Base-by-base conservation (phyloP, 805 yeast genomes). In the Clavispora vitiphila region DNA sequence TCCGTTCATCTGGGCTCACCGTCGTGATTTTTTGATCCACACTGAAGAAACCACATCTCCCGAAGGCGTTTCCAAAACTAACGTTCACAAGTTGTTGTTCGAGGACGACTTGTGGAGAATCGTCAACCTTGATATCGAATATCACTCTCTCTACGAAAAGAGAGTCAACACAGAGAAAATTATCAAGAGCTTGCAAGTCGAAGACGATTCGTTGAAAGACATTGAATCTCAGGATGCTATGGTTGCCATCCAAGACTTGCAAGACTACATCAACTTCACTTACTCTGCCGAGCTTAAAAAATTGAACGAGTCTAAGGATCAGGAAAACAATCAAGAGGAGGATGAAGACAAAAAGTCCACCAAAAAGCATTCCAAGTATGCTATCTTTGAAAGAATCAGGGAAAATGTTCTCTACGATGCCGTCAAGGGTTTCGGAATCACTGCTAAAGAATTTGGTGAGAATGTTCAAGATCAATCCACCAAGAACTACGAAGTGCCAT, bases 101-200 rank as follows among this genome's bases (percentile, higher is more conserved):
- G 95, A 85, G 64, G 90, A 87, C 63, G 97, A 90, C 59, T 69
- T 93, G 46, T 93, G 99, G 99, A 77, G 90, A 57, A 83, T 91
- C 49, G 81, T 88, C 11, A 85, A 80, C 48, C 72, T 89, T 40
- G 98, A 91, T 61, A 74, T 89, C 49, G 96, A 88, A 51, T 93
- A 80, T 61, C 96, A 89, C 60, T 82, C 95, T 14, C 66, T 91
- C 23, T 69, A 84, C 43, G 87, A 84, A 47, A 90, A 88, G 67
- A 78, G 83, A 57, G 71, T 73, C 38, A 74, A 78, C 37, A 79
- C 86, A 20, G 74, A 74, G 44, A 76, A 74, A 40, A 68, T 86
- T 41, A 76, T 77, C 36, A 67, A 74, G 18, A 63, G 76, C 12
- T 61, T 88, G 43, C 66, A 68, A n/a, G 59, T 75, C 9, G 74